Percentiles rank a stretch among this genome's conserved stretches.
Evolutionary conservation across 805 yeast genomes (phyloP).

Genomic region (Saccharomyces kudriavzevii): DNA sequence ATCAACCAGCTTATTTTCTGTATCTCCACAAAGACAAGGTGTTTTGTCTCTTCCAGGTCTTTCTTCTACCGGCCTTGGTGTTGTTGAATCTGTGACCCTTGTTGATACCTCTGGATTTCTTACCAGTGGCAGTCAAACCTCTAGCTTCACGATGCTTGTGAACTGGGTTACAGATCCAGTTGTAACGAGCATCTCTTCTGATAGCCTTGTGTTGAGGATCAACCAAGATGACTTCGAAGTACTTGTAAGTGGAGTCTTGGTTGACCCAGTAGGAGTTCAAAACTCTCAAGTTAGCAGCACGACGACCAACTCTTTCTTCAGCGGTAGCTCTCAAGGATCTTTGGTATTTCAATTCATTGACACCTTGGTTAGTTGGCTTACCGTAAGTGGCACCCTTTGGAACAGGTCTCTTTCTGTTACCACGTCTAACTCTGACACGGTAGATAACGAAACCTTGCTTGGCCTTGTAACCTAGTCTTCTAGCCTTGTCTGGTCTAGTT

Average conservation of each 20-base stretch:
- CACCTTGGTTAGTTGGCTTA: conserved; percentile 99
- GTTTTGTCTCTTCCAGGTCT: conserved; percentile 99
- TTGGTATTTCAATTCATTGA: conserved; percentile 98
- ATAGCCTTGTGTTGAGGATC: conserved; percentile 98
- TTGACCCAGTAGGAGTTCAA: conserved; percentile 99
- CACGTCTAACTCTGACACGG: conserved; percentile 99
- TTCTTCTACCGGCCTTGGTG: conserved; percentile 97
- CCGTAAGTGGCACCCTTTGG: conserved; percentile 99
- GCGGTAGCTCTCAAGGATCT: conserved; percentile 96
- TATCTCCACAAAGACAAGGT: conserved; percentile 98
- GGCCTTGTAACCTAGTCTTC: conserved; percentile 99
- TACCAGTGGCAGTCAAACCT: conserved; percentile 97
- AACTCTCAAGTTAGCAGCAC: conserved; percentile 98
- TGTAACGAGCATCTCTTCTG: conserved; percentile 96
- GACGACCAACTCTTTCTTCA: conserved; percentile 99
- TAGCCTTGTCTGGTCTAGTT: conserved; percentile 99
- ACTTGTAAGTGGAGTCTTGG: conserved; percentile 99
- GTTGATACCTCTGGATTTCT: conserved; percentile 99
- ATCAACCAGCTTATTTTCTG: conserved; percentile 58
- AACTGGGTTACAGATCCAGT: conserved; percentile 99
- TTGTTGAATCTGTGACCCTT: conserved; percentile 99
- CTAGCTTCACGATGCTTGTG: conserved; percentile 99
- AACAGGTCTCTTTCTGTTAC: conserved; percentile 99
- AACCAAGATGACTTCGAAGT: conserved; percentile 94
- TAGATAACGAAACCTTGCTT: conserved; percentile 98